phyloP scores from a whole-genome alignment of 768 basidiomycete genomes.

The Lactifluus piperatus region DNA sequence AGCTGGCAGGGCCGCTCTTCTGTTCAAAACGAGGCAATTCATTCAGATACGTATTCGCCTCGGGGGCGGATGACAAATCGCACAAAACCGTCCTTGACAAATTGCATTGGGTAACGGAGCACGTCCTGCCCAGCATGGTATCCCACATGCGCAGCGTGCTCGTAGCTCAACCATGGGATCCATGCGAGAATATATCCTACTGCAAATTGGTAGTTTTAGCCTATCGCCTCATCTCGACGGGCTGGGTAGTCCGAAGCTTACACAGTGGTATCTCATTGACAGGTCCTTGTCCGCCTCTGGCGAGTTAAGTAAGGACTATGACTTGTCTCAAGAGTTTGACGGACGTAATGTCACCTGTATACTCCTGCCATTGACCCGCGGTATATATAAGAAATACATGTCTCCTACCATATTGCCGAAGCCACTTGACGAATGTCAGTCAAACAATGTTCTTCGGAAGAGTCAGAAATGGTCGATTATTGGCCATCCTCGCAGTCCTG shows the following conservation, averaged over 20 bases:
- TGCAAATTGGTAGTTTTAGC: neutral
- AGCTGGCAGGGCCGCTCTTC: constrained; percentile 2
- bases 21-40: neutral
- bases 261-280: constrained; percentile 6
- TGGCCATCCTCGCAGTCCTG: constrained; percentile 3
- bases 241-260: neutral
- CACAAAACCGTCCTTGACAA: constrained; percentile 5
- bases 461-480: neutral
- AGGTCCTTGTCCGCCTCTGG: constrained; percentile 35
- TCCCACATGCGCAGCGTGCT: neutral
- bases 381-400: too few species aligned
- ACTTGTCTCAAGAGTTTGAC: constrained; percentile 36
- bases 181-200: constrained; percentile 5
- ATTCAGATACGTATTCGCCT: neutral
- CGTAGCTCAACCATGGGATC: constrained; percentile 6
- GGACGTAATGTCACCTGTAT: constrained; percentile 32
- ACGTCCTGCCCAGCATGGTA: constrained; percentile 5
- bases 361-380: neutral
- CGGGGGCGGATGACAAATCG: neutral
- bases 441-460: constrained; percentile 7
- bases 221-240: neutral
- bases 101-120: constrained; percentile 6
- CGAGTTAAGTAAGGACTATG: constrained; percentile 41
- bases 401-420: constrained; percentile 1
- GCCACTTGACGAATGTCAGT: constrained; percentile 5